Percentiles rank a stretch among this genome's conserved stretches.
Evolutionary conservation across 2,329 filamentous ascomycete species (phyloP).

Genomic region (Cladosporium colombiae): DNA sequence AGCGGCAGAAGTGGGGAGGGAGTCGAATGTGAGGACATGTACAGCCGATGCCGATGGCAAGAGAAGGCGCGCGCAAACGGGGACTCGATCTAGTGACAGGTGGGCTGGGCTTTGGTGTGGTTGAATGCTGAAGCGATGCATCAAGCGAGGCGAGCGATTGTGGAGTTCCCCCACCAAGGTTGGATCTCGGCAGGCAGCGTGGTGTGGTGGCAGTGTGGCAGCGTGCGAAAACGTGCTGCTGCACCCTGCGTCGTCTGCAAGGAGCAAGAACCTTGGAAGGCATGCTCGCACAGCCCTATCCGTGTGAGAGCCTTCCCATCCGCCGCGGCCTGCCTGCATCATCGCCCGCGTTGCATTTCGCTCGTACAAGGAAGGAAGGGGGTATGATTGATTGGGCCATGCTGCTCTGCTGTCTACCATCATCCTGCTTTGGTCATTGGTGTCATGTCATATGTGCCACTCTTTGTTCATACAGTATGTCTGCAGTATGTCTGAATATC

Average conservation of each 20-base stretch:
- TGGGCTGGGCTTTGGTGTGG: not conserved
- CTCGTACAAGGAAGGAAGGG: not conserved
- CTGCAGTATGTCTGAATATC: too few relatives aligned
- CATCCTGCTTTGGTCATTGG: not conserved
- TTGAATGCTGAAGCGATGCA: not conserved
- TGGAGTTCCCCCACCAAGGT: constrained; percentile 2
- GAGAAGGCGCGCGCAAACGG: not conserved
- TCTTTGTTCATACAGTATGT: too few relatives aligned
- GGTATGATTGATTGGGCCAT: not conserved
- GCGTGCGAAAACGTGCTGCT: not conserved
- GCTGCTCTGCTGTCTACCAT: not conserved
- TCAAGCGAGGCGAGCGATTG: not conserved
- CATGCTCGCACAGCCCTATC: not conserved
- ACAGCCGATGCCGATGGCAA: not conserved
- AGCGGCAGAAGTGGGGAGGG: not conserved
- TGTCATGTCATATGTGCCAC: not conserved
- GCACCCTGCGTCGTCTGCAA: too few relatives aligned
- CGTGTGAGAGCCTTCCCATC: too few relatives aligned
- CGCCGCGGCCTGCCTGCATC: not conserved
- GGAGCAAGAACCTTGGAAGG: too few relatives aligned
- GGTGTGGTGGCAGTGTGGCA: too few relatives aligned
- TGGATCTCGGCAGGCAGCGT: not conserved
- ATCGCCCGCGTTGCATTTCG: not conserved
- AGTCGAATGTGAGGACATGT: not conserved
- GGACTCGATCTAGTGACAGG: not conserved